A percentile compares a stretch with the other conserved stretches of the same genome.
Evolutionary conservation across 768 basidiomycete species (phyloP).

Genomic region (Dacryopinax primogenitus): DNA sequence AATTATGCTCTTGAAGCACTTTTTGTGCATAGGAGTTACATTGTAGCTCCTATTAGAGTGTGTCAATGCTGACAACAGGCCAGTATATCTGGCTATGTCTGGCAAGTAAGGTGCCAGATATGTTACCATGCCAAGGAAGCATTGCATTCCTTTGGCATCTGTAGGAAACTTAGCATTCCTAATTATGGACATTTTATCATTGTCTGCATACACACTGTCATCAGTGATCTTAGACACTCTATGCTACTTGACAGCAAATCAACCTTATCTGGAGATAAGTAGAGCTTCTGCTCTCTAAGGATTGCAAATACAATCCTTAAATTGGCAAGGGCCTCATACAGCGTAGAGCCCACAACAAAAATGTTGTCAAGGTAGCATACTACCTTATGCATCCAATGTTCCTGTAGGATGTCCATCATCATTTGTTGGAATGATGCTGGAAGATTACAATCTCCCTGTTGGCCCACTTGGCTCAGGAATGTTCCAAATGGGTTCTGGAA

Average conservation of each 20-base stretch:
- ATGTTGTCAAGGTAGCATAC: conserved; percentile 38
- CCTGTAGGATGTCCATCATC: conserved; percentile 33
- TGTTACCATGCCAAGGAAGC: background rate
- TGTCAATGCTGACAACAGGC: background rate
- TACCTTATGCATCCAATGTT: conserved; percentile 30
- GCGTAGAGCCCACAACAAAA: conserved; percentile 29
- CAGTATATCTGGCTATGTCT: background rate
- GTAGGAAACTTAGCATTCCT: background rate
- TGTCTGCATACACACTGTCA: background rate
- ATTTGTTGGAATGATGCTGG: conserved; percentile 36
- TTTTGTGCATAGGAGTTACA: background rate
- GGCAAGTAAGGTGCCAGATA: background rate
- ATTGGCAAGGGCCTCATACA: conserved; percentile 31
- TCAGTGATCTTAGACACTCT: conserved; percentile 21
- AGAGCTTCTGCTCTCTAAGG: conserved; percentile 25
- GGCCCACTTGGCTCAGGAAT: conserved; percentile 32
- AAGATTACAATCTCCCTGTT: conserved; percentile 36
- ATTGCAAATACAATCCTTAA: conserved; percentile 26
- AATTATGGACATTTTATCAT: background rate
- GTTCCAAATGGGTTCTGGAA: conserved; percentile 32
- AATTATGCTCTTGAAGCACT: background rate
- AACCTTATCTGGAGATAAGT: conserved; percentile 27
- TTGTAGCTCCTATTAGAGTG: background rate
- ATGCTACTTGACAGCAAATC: conserved; percentile 25
- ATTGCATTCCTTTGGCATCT: background rate